Conservation (phyloP, 805 yeast species). For the Komagataella pastoris region DNA sequence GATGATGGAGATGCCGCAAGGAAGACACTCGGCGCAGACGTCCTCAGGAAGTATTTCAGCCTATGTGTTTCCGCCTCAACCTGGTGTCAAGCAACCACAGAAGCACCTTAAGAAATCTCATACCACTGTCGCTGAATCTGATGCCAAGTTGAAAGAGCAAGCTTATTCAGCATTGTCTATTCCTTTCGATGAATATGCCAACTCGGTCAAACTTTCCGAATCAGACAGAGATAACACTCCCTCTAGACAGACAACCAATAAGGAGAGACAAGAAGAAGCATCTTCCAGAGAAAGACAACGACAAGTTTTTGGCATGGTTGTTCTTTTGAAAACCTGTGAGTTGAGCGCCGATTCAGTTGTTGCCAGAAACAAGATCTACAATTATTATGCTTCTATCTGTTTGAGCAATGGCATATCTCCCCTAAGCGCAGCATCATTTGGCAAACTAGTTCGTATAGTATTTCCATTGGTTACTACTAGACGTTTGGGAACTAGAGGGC, state of each 20-base stretch:
- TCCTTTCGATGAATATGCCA: constrained; percentile 23
- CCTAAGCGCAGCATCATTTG: constrained; percentile 66
- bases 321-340: constrained; percentile 59
- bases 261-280: constrained; percentile 3
- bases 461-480: constrained; percentile 62
- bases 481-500: constrained; percentile 71
- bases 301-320: constrained; percentile 73
- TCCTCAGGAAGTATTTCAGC: constrained; percentile 18
- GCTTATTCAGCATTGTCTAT: constrained; percentile 20
- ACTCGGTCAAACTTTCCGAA: constrained; percentile 20
- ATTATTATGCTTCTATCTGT: constrained; percentile 47
- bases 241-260: constrained; percentile 6
- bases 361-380: constrained; percentile 57
- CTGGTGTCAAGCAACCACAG: not conserved
- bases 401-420: constrained; percentile 40
- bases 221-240: constrained; percentile 5
- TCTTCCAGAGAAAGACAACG: constrained; percentile 37
- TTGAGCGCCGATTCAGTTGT: constrained; percentile 35
- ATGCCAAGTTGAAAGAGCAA: constrained; percentile 21
- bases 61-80: not conserved
- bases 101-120: not conserved
- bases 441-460: constrained; percentile 52
- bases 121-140: constrained; percentile 5
- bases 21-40: constrained; percentile 16
- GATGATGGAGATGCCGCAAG: constrained; percentile 14